Evolutionary conservation across 2,329 filamentous ascomycete species (phyloP).

Genomic region (Venturia asperata): DNA sequence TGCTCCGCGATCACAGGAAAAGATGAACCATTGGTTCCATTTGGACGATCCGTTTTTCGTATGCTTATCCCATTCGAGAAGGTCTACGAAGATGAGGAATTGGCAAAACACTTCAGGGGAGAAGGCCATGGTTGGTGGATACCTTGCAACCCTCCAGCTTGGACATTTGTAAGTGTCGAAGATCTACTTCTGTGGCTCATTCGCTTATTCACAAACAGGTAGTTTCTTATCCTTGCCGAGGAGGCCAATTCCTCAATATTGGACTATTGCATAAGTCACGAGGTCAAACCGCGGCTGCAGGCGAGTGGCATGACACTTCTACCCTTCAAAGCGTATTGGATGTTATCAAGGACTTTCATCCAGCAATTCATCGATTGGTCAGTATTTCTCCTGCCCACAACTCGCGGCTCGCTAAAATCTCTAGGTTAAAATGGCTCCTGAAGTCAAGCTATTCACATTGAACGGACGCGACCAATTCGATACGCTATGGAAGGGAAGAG

Average conservation of each 20-base stretch:
- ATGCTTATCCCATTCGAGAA: conserved; percentile 3
- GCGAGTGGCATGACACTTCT: neutral
- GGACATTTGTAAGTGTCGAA: neutral
- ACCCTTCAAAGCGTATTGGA: neutral
- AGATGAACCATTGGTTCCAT: neutral
- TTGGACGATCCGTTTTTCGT: neutral
- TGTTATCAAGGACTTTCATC: conserved; percentile 12
- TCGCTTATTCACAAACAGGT: neutral
- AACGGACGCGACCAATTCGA: conserved; percentile 1
- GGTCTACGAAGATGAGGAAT: neutral
- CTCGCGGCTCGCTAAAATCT: neutral
- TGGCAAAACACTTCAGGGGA: neutral
- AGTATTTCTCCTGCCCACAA: neutral
- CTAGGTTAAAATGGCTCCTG: neutral
- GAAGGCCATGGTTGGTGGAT: neutral
- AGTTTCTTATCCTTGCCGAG: conserved; percentile 6
- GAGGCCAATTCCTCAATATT: neutral
- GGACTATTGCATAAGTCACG: neutral
- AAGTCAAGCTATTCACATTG: conserved; percentile 11
- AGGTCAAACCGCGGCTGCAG: neutral
- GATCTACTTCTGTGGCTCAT: neutral
- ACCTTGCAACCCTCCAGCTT: conserved; percentile 8
- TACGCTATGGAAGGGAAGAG: neutral
- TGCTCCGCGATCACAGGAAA: neutral
- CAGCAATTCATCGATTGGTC: neutral